These are phyloP conservation scores for Botryotinia globosa DNA, from an alignment of 2,329 filamentous ascomycete species.

Conservation along the genomic window DNA sequence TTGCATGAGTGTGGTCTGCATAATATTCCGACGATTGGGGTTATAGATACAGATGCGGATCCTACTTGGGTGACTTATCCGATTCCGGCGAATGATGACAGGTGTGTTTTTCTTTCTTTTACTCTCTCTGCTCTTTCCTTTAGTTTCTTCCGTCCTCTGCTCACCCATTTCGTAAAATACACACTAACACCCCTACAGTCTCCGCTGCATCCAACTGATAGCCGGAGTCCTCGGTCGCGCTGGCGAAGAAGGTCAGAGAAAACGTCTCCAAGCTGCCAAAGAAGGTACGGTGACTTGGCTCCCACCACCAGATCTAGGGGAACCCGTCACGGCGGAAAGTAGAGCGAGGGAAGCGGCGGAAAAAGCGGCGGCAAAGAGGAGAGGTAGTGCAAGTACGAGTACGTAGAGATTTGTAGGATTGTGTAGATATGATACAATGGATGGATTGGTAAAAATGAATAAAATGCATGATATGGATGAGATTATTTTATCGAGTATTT, in stretches of 20 bases:
- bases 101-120: slow-evolving; percentile 48
- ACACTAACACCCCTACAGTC: slow-evolving; percentile 47
- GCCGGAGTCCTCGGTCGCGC: slow-evolving; percentile 82
- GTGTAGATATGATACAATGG: not conserved
- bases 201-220: slow-evolving; percentile 78
- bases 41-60: slow-evolving; percentile 91
- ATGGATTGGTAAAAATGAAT: not conserved
- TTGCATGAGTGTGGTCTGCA: slow-evolving; percentile 87
- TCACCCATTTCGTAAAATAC: too few relatives aligned
- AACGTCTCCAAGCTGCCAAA: slow-evolving; percentile 61
- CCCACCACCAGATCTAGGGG: slow-evolving; percentile 38
- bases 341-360: slow-evolving; percentile 2
- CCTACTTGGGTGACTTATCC: slow-evolving; percentile 94
- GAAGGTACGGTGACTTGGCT: slow-evolving; percentile 63
- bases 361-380: not conserved
- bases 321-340: slow-evolving; percentile 26
- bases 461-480: not conserved
- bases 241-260: slow-evolving; percentile 70
- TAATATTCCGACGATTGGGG: slow-evolving; percentile 88
- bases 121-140: too few relatives aligned
- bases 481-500: too few relatives aligned
- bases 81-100: slow-evolving; percentile 96
- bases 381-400: not conserved
- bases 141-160: too few relatives aligned
- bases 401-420: not conserved